These are phyloP conservation scores for Talaromyces nanjingensis DNA, from an alignment of 495 filamentous ascomycete species.

Conservation along the genomic window DNA sequence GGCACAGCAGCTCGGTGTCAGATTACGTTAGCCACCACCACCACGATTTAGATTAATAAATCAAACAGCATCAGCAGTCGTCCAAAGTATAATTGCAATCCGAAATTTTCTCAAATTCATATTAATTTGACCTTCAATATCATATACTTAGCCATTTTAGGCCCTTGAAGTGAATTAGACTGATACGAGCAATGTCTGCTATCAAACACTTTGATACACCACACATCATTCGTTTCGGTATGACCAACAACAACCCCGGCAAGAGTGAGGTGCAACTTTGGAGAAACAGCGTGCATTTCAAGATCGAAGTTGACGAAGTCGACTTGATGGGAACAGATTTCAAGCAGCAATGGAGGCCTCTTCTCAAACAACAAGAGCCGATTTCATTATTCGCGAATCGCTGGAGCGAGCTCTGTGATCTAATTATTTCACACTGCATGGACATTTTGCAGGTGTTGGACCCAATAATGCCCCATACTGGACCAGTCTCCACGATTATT, in stretches of 20 bases:
- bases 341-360: constrained; percentile 2
- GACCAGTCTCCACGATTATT: constrained; percentile 1
- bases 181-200: constrained; percentile 1
- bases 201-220: constrained; percentile 6
- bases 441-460: background rate
- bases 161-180: background rate
- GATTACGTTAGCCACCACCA: background rate
- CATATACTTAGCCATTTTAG: background rate
- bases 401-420: constrained; percentile 2
- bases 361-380: background rate
- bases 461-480: background rate
- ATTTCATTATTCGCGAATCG: background rate
- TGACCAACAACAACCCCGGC: background rate
- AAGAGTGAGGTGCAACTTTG: background rate
- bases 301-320: background rate
- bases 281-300: constrained; percentile 5
- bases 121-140: background rate
- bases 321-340: constrained; percentile 4
- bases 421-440: background rate
- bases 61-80: background rate
- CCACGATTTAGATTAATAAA: background rate
- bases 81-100: background rate
- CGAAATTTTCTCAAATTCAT: background rate
- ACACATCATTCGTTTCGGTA: constrained; percentile 5
- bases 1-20: too few species aligned